A percentile compares a stretch with the other conserved stretches of the same genome.
Evolutionary conservation across 306 rosid species (phyloP).

Genomic region (Cajanus cajan): DNA sequence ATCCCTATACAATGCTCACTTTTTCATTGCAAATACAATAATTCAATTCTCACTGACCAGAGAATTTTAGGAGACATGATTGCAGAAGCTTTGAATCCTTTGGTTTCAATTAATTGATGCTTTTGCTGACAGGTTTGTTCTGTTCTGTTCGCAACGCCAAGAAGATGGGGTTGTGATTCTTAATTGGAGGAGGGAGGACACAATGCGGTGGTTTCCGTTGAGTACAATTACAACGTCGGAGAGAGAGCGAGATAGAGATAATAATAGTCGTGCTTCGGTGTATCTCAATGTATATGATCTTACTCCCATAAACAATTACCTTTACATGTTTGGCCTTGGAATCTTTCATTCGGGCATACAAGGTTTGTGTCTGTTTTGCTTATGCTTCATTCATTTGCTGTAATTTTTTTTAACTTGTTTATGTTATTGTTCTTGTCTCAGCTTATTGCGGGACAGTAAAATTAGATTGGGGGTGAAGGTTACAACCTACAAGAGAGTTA

Average conservation of each 20-base stretch:
- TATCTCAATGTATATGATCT: conserved; percentile 95
- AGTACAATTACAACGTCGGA: conserved; percentile 45
- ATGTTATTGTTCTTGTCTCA: background rate
- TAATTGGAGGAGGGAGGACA: conserved; percentile 22
- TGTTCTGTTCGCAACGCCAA: background rate
- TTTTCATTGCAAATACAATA: background rate
- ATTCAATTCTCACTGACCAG: background rate
- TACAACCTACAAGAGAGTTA: background rate
- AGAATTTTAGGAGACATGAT: background rate
- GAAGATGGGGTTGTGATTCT: conserved; percentile 47
- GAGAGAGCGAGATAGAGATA: conserved; percentile 30
- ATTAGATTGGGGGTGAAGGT: background rate
- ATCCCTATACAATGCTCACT: conserved; percentile 11
- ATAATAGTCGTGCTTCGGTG: conserved; percentile 43
- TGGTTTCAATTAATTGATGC: background rate
- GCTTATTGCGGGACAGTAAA: background rate
- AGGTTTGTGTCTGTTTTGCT: conserved; percentile 42
- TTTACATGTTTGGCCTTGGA: conserved; percentile 79
- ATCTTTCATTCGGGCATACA: conserved; percentile 92
- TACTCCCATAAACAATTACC: conserved; percentile 78
- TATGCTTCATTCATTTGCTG: background rate
- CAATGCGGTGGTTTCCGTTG: conserved; percentile 79
- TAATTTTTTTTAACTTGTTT: background rate
- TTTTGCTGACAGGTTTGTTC: conserved; percentile 22
- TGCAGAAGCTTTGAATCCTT: background rate